Evolutionary conservation across 768 basidiomycete genomes (phyloP).

Genomic region (Rhizopogon vinicolor): DNA sequence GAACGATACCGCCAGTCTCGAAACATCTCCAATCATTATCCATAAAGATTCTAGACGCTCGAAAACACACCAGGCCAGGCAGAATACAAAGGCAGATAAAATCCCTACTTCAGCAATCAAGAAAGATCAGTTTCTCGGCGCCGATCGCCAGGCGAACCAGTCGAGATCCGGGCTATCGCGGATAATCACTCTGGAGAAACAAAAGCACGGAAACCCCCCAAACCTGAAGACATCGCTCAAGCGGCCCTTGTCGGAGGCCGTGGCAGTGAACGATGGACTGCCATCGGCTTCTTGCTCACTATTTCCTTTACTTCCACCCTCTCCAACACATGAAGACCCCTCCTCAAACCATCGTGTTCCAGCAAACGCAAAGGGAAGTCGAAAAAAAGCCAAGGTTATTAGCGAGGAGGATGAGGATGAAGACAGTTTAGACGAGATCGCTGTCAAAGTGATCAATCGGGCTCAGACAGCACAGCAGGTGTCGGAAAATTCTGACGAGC

Average conservation of each 20-base stretch:
- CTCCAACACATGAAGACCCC: conserved; percentile 50
- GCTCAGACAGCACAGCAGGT: conserved; percentile 9
- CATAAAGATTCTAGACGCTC: background rate
- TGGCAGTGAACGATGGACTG: background rate
- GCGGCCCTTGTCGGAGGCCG: conserved; percentile 30
- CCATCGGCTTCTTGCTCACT: conserved; percentile 10
- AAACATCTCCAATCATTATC: background rate
- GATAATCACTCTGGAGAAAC: background rate
- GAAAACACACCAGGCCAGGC: background rate
- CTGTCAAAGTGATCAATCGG: conserved; percentile 17
- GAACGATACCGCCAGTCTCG: background rate
- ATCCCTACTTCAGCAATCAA: background rate
- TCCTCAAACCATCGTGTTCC: conserved; percentile 20
- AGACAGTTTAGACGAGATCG: conserved; percentile 12
- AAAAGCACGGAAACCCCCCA: background rate
- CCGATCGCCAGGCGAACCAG: background rate
- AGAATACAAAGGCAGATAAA: background rate
- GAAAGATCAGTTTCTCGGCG: background rate
- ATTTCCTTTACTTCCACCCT: conserved; percentile 53
- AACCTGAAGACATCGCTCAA: conserved; percentile 34
- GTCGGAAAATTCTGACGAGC: conserved; percentile 8
- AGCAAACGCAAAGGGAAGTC: conserved; percentile 36
- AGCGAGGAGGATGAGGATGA: conserved; percentile 21
- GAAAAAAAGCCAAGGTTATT: conserved; percentile 50
- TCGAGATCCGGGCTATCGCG: background rate